Evolutionary conservation across 164 flowering plant species (phyloP).

Genomic region (Vitis labrusca): DNA sequence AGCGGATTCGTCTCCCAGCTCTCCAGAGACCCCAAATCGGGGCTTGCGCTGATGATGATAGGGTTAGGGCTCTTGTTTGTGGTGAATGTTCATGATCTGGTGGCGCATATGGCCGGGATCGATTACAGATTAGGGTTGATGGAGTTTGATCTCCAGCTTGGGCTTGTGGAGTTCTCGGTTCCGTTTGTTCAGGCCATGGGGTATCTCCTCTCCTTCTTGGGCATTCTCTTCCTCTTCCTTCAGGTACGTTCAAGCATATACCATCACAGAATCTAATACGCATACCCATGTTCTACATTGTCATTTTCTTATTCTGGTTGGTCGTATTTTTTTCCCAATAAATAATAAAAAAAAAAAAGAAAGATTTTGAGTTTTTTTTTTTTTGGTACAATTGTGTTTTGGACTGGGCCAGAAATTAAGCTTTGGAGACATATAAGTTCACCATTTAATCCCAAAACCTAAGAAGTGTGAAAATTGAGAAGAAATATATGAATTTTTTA

Average conservation of each 20-base stretch:
- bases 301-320: too few species aligned
- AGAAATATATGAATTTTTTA: too few species aligned
- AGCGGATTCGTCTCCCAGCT: constrained; percentile 61
- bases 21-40: constrained; percentile 57
- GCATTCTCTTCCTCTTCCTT: constrained; percentile 55
- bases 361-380: too few species aligned
- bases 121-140: constrained; percentile 56
- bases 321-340: too few species aligned
- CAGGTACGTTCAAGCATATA: constrained; percentile 40
- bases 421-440: too few species aligned
- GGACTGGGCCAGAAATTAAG: too few species aligned
- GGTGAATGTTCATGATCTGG: constrained; percentile 77
- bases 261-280: not conserved
- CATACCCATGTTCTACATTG: too few species aligned
- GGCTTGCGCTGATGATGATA: constrained; percentile 60
- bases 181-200: constrained; percentile 66
- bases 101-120: constrained; percentile 75
- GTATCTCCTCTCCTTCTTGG: constrained; percentile 49
- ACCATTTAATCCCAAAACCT: too few species aligned
- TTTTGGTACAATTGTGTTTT: too few species aligned
- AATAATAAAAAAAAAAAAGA: too few species aligned
- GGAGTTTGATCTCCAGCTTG: constrained; percentile 67
- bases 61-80: constrained; percentile 31
- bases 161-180: constrained; percentile 78
- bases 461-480: too few species aligned